Conservation (phyloP, 1,284 basidiomycete genomes). For the Porodaedalea pini region DNA sequence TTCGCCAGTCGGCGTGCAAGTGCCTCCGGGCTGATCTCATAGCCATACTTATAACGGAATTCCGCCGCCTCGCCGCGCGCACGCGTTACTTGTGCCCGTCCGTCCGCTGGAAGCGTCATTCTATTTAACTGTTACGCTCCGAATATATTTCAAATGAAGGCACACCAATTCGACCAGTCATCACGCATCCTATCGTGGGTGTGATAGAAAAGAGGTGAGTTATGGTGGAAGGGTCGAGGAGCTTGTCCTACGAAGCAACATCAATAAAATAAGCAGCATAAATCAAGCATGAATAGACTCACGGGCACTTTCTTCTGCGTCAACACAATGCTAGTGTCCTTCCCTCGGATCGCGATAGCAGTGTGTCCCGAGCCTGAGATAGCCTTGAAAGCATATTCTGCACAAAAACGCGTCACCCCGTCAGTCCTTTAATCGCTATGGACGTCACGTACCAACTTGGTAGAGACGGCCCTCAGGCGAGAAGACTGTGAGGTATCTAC, state of each 20-base stretch:
- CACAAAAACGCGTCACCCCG: slow-evolving; percentile 19
- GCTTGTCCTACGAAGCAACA: slow-evolving; percentile 76
- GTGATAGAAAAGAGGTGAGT: slow-evolving; percentile 97
- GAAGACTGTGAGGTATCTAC: slow-evolving; percentile 87
- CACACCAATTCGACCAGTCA: slow-evolving; percentile 92
- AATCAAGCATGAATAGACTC: slow-evolving; percentile 28
- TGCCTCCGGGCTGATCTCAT: slow-evolving; percentile 95
- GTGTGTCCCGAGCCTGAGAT: slow-evolving; percentile 97
- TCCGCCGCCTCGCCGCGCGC: slow-evolving; percentile 91
- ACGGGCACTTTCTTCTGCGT: slow-evolving; percentile 99
- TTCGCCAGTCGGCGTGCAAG: slow-evolving; percentile 94
- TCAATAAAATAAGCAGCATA: background rate
- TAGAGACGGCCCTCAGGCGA: slow-evolving; percentile 93
- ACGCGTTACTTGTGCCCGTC: slow-evolving; percentile 84
- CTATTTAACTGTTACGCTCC: background rate
- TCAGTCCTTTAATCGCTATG: background rate
- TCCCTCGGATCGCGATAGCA: slow-evolving; percentile 87
- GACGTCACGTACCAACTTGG: slow-evolving; percentile 82
- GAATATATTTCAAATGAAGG: slow-evolving; percentile 1
- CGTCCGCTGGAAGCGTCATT: slow-evolving; percentile 69
- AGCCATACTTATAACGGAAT: slow-evolving; percentile 96
- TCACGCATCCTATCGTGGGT: slow-evolving; percentile 94
- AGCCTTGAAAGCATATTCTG: slow-evolving; percentile 99
- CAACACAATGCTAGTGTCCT: slow-evolving; percentile 92
- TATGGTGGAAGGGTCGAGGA: slow-evolving; percentile 91